Evolutionary conservation across 495 filamentous ascomycete species (phyloP).

Genomic region (Penicilliopsis zonata): DNA sequence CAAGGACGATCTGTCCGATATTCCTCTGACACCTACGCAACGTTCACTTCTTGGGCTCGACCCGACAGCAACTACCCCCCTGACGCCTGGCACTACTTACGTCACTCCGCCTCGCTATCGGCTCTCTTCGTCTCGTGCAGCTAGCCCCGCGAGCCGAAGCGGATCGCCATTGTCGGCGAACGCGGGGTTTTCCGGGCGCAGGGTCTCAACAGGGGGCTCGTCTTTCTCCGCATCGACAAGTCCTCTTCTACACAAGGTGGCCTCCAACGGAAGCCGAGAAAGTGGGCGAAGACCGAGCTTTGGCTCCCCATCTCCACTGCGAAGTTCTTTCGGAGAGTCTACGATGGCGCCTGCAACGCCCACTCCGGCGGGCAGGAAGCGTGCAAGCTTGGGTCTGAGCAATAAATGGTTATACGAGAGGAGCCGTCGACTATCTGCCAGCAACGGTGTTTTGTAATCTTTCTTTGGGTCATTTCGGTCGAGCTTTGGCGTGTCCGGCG

Average conservation of each 20-base stretch:
- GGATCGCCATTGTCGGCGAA: constrained; percentile 39
- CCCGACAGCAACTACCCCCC: constrained; percentile 47
- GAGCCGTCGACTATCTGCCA: constrained; percentile 30
- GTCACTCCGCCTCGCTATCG: constrained; percentile 83
- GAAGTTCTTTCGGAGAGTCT: constrained; percentile 36
- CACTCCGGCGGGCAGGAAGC: constrained; percentile 48
- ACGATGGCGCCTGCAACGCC: constrained; percentile 40
- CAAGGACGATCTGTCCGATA: constrained; percentile 72
- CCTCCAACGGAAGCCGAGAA: constrained; percentile 37
- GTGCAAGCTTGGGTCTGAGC: constrained; percentile 61
- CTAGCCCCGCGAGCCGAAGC: constrained; percentile 38
- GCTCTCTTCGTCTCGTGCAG: constrained; percentile 53
- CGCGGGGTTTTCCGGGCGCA: constrained; percentile 28
- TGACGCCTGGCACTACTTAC: constrained; percentile 54
- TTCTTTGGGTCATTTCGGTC: no score
- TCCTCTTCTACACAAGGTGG: constrained; percentile 58
- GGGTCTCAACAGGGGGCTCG: constrained; percentile 21
- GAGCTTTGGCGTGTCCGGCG: no score
- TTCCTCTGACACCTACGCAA: constrained; percentile 83
- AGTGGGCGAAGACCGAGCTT: constrained; percentile 50
- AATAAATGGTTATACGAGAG: constrained; percentile 92
- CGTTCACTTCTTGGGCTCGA: constrained; percentile 73
- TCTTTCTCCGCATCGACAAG: constrained; percentile 46
- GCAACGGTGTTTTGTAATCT: constrained; percentile 26
- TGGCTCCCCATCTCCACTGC: constrained; percentile 40